Conservation (phyloP, 768 basidiomycete genomes). For the Punctularia strigosozonata region DNA sequence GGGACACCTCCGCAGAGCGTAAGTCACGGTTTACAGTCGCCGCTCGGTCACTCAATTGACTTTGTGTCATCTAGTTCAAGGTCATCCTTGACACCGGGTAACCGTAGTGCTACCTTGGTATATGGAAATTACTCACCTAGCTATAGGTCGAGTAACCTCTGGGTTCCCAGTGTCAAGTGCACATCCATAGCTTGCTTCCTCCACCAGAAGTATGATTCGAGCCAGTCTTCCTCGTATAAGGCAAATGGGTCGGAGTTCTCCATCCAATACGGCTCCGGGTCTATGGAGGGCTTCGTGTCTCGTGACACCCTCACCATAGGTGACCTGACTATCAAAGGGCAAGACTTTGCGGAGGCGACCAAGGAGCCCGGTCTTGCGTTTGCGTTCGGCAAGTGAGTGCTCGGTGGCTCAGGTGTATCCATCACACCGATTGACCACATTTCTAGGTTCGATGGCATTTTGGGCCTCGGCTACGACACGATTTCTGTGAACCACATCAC, state of each 20-base stretch:
- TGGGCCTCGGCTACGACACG: conserved; percentile 90
- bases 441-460: conserved; percentile 83
- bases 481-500: conserved; percentile 89
- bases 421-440: neutral
- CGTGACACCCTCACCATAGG: conserved; percentile 72
- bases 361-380: conserved; percentile 97
- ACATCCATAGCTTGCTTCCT: conserved; percentile 90
- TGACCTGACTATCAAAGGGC: conserved; percentile 59
- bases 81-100: conserved; percentile 92
- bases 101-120: neutral
- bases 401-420: neutral
- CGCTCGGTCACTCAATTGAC: conserved; percentile 3
- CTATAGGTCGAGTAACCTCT: conserved; percentile 76
- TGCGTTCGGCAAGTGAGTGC: conserved; percentile 82
- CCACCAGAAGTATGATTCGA: conserved; percentile 83
- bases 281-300: conserved; percentile 94
- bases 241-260: conserved; percentile 81
- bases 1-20: conserved; percentile 78
- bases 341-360: conserved; percentile 91
- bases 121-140: conserved; percentile 4
- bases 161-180: conserved; percentile 79
- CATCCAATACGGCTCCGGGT: conserved; percentile 92
- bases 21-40: conserved; percentile 15
- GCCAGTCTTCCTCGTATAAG: conserved; percentile 73
- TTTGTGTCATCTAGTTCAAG: conserved; percentile 57